phyloP scores from a whole-genome alignment of 169 alveolate genomes.

The Plasmodium relictum region DNA sequence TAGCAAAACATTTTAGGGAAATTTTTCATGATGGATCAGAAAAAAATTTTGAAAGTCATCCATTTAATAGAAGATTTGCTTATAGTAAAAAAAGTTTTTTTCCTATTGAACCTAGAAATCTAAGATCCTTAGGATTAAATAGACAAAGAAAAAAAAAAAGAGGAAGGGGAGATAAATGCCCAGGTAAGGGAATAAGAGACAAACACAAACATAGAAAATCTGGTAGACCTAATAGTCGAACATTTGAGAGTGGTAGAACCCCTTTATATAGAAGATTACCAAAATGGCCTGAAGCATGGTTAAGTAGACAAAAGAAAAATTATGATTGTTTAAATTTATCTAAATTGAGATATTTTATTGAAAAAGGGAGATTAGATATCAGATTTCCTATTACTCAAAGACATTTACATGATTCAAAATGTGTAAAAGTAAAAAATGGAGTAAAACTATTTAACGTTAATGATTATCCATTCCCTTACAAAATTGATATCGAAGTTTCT shows the following conservation, averaged over 20 bases:
- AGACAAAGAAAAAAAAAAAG: slow-evolving; percentile 83
- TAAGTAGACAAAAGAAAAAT: slow-evolving; percentile 85
- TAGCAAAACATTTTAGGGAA: slow-evolving; percentile 58
- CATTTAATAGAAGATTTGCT: slow-evolving; percentile 89
- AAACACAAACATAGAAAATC: slow-evolving; percentile 84
- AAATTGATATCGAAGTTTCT: slow-evolving; percentile 90
- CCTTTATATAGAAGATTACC: slow-evolving; percentile 88
- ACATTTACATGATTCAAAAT: slow-evolving; percentile 89
- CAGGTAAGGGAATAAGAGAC: slow-evolving; percentile 86
- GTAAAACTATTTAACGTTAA: slow-evolving; percentile 89
- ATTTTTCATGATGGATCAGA: slow-evolving; percentile 75
- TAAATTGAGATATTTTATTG: slow-evolving; percentile 89
- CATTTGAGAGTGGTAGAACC: slow-evolving; percentile 89
- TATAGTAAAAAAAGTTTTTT: slow-evolving; percentile 85
- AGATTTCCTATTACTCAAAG: slow-evolving; percentile 92
- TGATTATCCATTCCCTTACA: slow-evolving; percentile 93
- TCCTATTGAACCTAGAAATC: slow-evolving; percentile 89
- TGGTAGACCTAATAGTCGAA: slow-evolving; percentile 85
- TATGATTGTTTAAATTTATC: slow-evolving; percentile 86
- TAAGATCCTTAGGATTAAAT: slow-evolving; percentile 84
- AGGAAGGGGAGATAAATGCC: slow-evolving; percentile 88
- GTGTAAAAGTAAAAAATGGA: slow-evolving; percentile 88
- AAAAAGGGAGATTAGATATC: slow-evolving; percentile 88
- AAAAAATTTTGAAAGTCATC: slow-evolving; percentile 80
- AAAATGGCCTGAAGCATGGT: slow-evolving; percentile 90